Base-by-base conservation (phyloP, 1,284 basidiomycete genomes). In the Puccinia triticina region DNA sequence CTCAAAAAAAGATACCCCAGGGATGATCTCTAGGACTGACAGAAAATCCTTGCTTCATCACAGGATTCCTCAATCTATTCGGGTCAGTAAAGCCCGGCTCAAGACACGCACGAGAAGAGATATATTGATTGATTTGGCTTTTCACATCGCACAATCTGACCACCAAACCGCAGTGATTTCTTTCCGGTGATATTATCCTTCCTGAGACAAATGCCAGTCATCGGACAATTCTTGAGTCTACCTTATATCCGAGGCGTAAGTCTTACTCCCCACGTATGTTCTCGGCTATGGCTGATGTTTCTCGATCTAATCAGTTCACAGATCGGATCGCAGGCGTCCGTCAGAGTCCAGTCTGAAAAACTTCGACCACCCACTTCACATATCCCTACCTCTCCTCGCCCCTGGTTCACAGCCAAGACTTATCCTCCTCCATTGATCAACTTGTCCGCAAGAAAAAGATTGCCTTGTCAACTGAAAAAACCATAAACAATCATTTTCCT, bases 161-260 rank as follows among this genome's bases (percentile, higher is more conserved):
- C 26, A 74, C 48, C 18, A 69, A 71, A 40, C 53, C 26, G 1
- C 88, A 99, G 96, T 72, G 96, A 98, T 88, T 99, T 99, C 90
- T 99, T 99, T 91, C 97, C 97, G 7, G 96, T 98, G 82, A 94
- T 99, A 83, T 89, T 99, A 83, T 96, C 94, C 71, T 98, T 99
- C 90, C 88, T 99, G 84, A 90, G 97, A 84, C 97, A 99, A 88
- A 88, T 98, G 82, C 97, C 97, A 0, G 91, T 98, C 85, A 91
- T 99, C 83, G 97, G 97, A 46, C 93, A 91, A 0, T 88, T 95
- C 84, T 88, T 99, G 72, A 93, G 92, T 5, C 87, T 98, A 84
- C 96, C 97, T 3, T 86, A 85, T 32, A 85, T 88, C 26, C 84
- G 88, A 77, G 85, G 85, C 57, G 88, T 88, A 84, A 84, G 87